Base-by-base conservation (phyloP, 2,329 filamentous ascomycete genomes). In the Venturia pyrina region DNA sequence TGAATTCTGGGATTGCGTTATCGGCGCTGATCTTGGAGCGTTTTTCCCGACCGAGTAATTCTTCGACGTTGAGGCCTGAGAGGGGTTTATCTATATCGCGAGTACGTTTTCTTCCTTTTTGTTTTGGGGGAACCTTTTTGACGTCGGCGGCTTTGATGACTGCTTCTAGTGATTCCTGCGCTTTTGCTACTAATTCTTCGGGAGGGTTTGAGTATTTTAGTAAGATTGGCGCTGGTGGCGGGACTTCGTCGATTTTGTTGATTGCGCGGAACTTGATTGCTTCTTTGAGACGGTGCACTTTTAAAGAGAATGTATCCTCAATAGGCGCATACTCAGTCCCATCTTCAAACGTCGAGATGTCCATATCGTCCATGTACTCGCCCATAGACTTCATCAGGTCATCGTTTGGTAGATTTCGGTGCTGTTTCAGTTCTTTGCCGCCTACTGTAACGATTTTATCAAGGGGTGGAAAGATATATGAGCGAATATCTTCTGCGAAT, bases 301-400 rank as follows among this genome's bases (percentile, higher is more conserved):
- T 79, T 4, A 93, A 92, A 32, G 91, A 92, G 74, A 87, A 98
- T 0, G 88, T 88, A 61, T 96, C 91, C 50, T 96, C 90, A 61
- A 93, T 84, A 0, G 87, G 80, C 53, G 89, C 87, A 67, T 90
- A 93, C 72, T 97, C 91, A 0, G 78, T 74, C 59, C 95, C 90
- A 71, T 96, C 89, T 59, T 81, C 83, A 71, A 88, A 86, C 0
- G 76, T 81, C 0, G 88, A 89, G 1, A 99, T 79, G 71, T 97
- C 93, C 93, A 99, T 96, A 8, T 85, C 86, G 74, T 98, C 91
- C 8, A 99, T 91, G 70, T 93, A 98, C 69, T 91, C 86, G 74
- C 87, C 89, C 93, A 99, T 98, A 0, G 91, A 89, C 62, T 88
- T 79, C 65, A 85, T 83, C 32, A 99, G 81, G 41, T 90, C 85